phyloP scores from a whole-genome alignment of 2,329 filamentous ascomycete species.

The Pseudogymnoascus sp. region DNA sequence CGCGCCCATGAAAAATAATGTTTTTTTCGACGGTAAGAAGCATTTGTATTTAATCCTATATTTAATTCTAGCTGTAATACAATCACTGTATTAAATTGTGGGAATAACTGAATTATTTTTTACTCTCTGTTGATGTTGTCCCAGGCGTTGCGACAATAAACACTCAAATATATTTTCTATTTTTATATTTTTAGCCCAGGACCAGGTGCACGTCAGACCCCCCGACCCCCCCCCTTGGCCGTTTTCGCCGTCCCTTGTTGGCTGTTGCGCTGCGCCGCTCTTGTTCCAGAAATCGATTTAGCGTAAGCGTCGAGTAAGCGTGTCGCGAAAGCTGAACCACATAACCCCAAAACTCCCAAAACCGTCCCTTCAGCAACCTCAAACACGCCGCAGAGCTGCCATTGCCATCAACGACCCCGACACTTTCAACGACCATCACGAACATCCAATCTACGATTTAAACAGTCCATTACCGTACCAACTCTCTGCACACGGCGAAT shows the following conservation, averaged over 20 bases:
- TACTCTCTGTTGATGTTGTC: neutral
- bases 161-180: neutral
- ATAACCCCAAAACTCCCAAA: conserved; percentile 6
- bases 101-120: neutral
- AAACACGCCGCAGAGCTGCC: neutral
- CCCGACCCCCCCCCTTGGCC: neutral
- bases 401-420: neutral
- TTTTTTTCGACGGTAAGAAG: neutral
- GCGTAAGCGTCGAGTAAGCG: neutral
- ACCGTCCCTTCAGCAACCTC: neutral
- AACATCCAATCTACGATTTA: neutral
- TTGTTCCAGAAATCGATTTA: conserved; percentile 7
- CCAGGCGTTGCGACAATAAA: neutral
- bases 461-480: neutral
- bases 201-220: conserved; percentile 3
- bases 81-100: neutral
- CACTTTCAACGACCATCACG: neutral
- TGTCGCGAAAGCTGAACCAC: conserved; percentile 5
- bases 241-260: neutral
- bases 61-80: neutral
- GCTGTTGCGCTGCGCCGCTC: neutral
- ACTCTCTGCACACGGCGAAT: neutral
- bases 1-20: conserved; percentile 8
- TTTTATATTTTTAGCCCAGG: conserved; percentile 10
- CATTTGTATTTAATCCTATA: neutral